phyloP scores from a whole-genome alignment of 345 rosid species.

The Salix dunnii region DNA sequence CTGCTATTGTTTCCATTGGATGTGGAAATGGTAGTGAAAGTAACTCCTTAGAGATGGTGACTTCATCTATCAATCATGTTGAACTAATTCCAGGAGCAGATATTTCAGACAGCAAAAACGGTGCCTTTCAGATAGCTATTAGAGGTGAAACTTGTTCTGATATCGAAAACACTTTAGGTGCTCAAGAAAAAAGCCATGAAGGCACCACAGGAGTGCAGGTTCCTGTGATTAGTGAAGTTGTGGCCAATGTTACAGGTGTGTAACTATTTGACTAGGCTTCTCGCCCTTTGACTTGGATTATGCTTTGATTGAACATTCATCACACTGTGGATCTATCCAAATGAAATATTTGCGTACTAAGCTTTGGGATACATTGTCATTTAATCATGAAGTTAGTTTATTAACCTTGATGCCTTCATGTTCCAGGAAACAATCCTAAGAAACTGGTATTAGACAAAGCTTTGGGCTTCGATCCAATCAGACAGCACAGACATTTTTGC shows the following conservation, averaged over 20 bases:
- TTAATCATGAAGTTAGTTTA: not conserved
- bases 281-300: not conserved
- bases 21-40: slow-evolving; percentile 7
- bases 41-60: slow-evolving; percentile 18
- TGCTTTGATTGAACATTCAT: not conserved
- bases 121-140: not conserved
- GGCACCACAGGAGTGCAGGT: slow-evolving; percentile 13
- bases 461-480: slow-evolving; percentile 80
- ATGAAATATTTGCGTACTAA: not conserved
- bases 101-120: slow-evolving; percentile 4
- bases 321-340: not conserved
- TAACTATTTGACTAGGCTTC: not conserved
- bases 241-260: slow-evolving; percentile 38
- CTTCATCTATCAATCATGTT: slow-evolving; percentile 11
- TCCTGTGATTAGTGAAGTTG: slow-evolving; percentile 21
- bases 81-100: slow-evolving; percentile 12
- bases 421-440: slow-evolving; percentile 39
- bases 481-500: slow-evolving; percentile 92
- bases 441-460: slow-evolving; percentile 31
- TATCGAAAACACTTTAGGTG: not conserved
- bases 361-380: slow-evolving; percentile 5
- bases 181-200: not conserved
- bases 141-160: slow-evolving; percentile 9
- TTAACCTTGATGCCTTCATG: slow-evolving; percentile 9
- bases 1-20: slow-evolving; percentile 13